Conservation (phyloP, 2,329 filamentous ascomycete species). For the Cytospora paraplurivora region DNA sequence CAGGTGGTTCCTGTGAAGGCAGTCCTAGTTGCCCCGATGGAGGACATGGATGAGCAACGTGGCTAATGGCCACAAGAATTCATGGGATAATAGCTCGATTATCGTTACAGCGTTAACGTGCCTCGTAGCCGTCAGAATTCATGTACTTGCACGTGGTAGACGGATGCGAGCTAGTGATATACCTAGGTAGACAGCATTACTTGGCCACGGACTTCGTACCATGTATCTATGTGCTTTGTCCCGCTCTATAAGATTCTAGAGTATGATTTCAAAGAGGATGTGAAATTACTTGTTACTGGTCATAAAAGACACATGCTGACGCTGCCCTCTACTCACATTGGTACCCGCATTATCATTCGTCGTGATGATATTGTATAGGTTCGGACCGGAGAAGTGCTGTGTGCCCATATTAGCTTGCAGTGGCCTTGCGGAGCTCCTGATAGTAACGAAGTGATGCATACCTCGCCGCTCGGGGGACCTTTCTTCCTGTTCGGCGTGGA, state of each 20-base stretch:
- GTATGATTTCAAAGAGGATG: background rate
- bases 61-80: background rate
- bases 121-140: too few species aligned
- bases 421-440: background rate
- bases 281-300: background rate
- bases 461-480: slow-evolving; percentile 21
- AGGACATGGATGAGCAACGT: too few species aligned
- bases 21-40: background rate
- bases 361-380: background rate
- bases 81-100: too few species aligned
- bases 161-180: too few species aligned
- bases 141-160: too few species aligned
- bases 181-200: too few species aligned
- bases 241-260: background rate
- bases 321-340: background rate
- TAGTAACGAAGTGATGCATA: background rate
- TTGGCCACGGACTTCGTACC: background rate
- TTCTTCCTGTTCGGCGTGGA: background rate
- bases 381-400: slow-evolving; percentile 18
- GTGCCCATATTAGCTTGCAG: background rate
- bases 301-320: background rate
- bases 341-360: slow-evolving; percentile 1
- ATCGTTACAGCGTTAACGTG: too few species aligned
- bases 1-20: slow-evolving; percentile 55
- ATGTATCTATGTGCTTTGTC: background rate